Conservation (phyloP, 768 basidiomycete genomes). For the Coprinopsis cinerea region DNA sequence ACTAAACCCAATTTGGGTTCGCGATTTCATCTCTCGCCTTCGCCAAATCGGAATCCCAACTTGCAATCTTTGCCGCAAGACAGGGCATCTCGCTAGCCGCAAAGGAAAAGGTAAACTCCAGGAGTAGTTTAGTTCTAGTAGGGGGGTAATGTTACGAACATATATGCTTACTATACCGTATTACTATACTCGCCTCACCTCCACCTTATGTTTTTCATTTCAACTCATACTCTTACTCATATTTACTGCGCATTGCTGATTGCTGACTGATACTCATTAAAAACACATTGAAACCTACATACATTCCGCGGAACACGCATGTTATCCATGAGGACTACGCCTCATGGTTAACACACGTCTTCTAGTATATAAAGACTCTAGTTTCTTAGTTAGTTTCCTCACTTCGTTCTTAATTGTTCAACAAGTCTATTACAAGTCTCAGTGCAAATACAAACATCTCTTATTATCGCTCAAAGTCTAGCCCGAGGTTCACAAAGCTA, state of each 20-base stretch:
- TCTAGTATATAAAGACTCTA: not conserved
- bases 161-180: constrained; percentile 1
- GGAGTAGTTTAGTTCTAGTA: not conserved
- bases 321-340: not conserved
- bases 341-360: not conserved
- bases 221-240: not conserved
- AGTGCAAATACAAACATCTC: too few species aligned
- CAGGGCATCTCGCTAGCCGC: not conserved
- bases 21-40: too few species aligned
- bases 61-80: not conserved
- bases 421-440: too few species aligned
- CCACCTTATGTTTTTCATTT: not conserved
- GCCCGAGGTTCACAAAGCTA: too few species aligned
- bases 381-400: not conserved
- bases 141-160: constrained; percentile 2
- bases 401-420: not conserved
- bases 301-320: not conserved
- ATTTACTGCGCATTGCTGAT: not conserved
- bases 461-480: too few species aligned
- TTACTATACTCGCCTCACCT: not conserved
- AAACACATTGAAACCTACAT: too few species aligned
- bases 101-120: not conserved
- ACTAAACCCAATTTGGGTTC: too few species aligned
- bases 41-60: not conserved
- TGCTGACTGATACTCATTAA: too few species aligned